These are phyloP conservation scores for Priceomyces castillae DNA, from an alignment of 805 yeast genomes.

Conservation along the genomic window DNA sequence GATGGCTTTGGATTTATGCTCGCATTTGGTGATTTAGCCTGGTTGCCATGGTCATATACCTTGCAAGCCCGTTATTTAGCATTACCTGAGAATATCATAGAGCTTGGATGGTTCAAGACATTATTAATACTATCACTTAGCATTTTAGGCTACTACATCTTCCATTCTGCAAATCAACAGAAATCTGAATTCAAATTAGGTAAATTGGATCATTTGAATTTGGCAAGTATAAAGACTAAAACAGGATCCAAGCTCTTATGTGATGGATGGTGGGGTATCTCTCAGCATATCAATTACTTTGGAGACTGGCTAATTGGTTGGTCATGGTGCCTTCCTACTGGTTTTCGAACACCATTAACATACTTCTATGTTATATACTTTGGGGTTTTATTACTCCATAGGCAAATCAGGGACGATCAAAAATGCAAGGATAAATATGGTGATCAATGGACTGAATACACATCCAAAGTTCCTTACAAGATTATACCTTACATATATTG, in stretches of 20 bases:
- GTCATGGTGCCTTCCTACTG: conserved; percentile 92
- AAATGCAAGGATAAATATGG: conserved; percentile 88
- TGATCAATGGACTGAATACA: conserved; percentile 80
- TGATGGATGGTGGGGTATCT: conserved; percentile 94
- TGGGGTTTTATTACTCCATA: conserved; percentile 75
- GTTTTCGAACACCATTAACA: conserved; percentile 74
- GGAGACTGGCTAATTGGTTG: conserved; percentile 94
- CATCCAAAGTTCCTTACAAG: conserved; percentile 77
- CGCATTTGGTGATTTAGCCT: conserved; percentile 87
- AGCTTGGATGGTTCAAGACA: conserved; percentile 45
- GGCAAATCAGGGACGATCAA: conserved; percentile 88
- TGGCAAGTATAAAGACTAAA: conserved; percentile 57
- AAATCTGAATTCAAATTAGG: conserved; percentile 84
- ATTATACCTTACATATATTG: conserved; percentile 86
- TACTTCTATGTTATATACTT: conserved; percentile 86
- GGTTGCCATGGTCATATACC: conserved; percentile 90
- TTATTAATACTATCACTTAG: conserved; percentile 47
- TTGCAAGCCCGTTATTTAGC: conserved; percentile 82
- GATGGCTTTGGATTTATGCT: conserved; percentile 98
- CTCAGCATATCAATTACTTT: conserved; percentile 91
- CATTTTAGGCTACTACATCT: conserved; percentile 70
- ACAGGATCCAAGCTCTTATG: conserved; percentile 77
- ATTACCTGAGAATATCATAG: conserved; percentile 48
- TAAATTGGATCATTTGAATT: conserved; percentile 62
- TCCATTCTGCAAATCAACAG: conserved; percentile 80